phyloP scores from a whole-genome alignment of 768 basidiomycete species.

The Suillus bovinus region DNA sequence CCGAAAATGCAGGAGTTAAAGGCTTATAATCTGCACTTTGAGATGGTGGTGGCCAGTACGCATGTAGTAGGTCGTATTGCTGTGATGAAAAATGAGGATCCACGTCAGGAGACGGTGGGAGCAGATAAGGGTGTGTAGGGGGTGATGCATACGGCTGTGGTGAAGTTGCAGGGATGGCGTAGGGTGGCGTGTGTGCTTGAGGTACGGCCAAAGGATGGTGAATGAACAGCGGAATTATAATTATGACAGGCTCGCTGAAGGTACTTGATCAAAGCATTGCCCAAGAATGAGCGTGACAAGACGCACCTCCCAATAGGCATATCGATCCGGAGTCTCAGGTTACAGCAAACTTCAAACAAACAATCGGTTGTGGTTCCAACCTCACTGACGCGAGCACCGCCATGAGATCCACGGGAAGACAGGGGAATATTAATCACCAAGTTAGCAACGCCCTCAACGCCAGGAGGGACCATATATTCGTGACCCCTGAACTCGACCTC shows the following conservation, averaged over 20 bases:
- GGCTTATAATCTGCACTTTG: neutral
- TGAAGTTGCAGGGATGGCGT: slow-evolving; percentile 9
- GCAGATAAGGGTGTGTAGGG: slow-evolving; percentile 19
- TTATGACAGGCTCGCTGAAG: slow-evolving; percentile 65
- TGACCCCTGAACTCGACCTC: slow-evolving; percentile 71
- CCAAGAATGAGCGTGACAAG: slow-evolving; percentile 10
- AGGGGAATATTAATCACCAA: slow-evolving; percentile 81
- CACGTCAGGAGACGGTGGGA: slow-evolving; percentile 25
- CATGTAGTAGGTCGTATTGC: neutral
- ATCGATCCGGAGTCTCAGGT: slow-evolving; percentile 60
- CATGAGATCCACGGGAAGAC: slow-evolving; percentile 61
- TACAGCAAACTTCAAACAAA: slow-evolving; percentile 70
- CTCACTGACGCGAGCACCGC: slow-evolving; percentile 59
- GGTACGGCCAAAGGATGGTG: slow-evolving; percentile 65
- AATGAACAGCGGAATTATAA: slow-evolving; percentile 64
- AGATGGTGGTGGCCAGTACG: slow-evolving; percentile 1
- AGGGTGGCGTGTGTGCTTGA: slow-evolving; percentile 32
- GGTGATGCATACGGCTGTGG: slow-evolving; percentile 22
- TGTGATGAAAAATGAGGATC: slow-evolving; percentile 3
- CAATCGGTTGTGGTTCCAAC: slow-evolving; percentile 44
- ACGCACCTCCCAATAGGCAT: slow-evolving; percentile 69
- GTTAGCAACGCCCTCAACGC: slow-evolving; percentile 75
- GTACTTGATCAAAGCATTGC: slow-evolving; percentile 13
- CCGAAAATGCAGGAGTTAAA: neutral
- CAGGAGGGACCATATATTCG: slow-evolving; percentile 74